Evolutionary conservation across 2,329 filamentous ascomycete species (phyloP), one percentile per base, ranked within the genome.

Genomic region (Dothidotthia symphoricarpi): DNA sequence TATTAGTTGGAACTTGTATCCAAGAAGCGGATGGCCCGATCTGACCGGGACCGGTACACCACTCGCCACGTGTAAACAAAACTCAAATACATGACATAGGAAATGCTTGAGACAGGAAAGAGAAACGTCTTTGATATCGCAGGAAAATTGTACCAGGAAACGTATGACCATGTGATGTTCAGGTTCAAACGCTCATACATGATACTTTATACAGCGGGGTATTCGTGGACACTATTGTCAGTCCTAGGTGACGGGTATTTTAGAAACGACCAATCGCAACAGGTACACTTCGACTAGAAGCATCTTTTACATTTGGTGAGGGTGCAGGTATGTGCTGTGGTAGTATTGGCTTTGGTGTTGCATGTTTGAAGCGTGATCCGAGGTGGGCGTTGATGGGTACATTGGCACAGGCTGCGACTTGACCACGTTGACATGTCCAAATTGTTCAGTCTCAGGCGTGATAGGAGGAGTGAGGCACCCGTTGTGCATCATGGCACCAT

Each of bases 381-480:
- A 55, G 9, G 61, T 67, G 11, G 66, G 66, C 16, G 66, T 68
- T n/a, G 63, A 53, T 6, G 66, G 64, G 43, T 65, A 68, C 32
- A 57, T 46, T 10, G 49, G 35, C 6, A 50, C 44, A 13, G 51
- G 49, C 33, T 60, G 55, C 19, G 55, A 49, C 47, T 65, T 65
- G 38, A 54, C 54, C 31, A 59, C 51, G 25, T 59, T 53, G 12
- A 39, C 44, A 28, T 62, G 53, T 13, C 51, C 59, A 31, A 62
- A 65, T 29, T 64, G 62, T 27, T 73, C 70, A 45, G 70, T 69
- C 47, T 91, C 87, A 4, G 88, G 88, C 0, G 88, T 93, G 62
- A 93, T 91, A 1, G 88, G 88, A 16, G 88, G 88, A 12, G 88
- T 93, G 51, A 90, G 78, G 67, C 89, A 89, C 41, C 87, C 88